phyloP scores from a whole-genome alignment of 2,329 filamentous ascomycete species.

The Talaromyces amestolkiae region DNA sequence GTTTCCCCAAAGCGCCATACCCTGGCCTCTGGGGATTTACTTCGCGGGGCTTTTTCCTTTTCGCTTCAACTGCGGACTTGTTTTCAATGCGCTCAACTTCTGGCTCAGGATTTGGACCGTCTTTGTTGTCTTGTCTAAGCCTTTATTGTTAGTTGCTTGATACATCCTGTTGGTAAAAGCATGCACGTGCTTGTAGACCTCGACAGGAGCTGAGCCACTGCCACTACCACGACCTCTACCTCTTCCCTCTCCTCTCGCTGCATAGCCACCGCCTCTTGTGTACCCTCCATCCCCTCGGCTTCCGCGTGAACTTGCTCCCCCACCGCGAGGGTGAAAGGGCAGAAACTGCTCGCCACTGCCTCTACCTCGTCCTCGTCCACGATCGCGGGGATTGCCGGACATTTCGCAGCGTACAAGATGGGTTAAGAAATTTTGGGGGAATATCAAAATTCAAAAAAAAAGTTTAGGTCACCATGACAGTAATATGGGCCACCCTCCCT shows the following conservation, averaged over 20 bases:
- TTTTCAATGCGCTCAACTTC: slow-evolving; percentile 12
- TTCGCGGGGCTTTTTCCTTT: background rate
- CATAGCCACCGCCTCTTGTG: background rate
- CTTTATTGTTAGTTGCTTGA: background rate
- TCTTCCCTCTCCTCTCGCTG: background rate
- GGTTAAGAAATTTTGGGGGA: background rate
- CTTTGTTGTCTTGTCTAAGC: background rate
- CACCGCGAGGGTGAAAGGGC: background rate
- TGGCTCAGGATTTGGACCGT: background rate
- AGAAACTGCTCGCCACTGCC: slow-evolving; percentile 15
- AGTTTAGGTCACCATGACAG: too few relatives aligned
- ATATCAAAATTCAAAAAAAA: too few relatives aligned
- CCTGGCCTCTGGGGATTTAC: slow-evolving; percentile 14
- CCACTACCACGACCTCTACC: slow-evolving; percentile 23
- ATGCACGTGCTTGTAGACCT: slow-evolving; percentile 6
- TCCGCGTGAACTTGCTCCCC: background rate
- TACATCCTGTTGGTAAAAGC: background rate
- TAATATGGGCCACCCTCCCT: too few relatives aligned
- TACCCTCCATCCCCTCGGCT: background rate
- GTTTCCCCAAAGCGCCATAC: slow-evolving; percentile 20
- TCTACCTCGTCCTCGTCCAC: slow-evolving; percentile 21
- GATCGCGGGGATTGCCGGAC: background rate
- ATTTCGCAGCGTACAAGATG: background rate
- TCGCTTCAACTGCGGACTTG: background rate
- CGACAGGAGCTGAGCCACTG: slow-evolving; percentile 17